phyloP scores from a whole-genome alignment of 148 eudicot species.

The Rhododendron molle region DNA sequence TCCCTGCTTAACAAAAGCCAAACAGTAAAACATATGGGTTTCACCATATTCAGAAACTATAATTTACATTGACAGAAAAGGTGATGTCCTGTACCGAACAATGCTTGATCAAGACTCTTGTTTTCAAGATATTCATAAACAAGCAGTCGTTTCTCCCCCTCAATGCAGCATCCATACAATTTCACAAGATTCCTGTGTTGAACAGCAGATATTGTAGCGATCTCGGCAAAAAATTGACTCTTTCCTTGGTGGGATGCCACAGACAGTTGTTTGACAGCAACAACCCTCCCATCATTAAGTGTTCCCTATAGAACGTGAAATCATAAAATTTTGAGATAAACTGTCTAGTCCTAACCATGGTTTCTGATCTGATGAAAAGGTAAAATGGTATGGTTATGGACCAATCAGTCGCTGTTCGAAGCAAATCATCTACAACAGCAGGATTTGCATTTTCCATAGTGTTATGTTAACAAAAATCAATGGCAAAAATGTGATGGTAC shows the following conservation, averaged over 20 bases:
- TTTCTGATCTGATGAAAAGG: background rate
- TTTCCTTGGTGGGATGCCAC: slow-evolving; percentile 80
- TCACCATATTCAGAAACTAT: background rate
- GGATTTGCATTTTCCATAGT: background rate
- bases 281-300: slow-evolving; percentile 60
- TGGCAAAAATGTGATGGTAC: background rate
- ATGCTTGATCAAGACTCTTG: slow-evolving; percentile 83
- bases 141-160: slow-evolving; percentile 67
- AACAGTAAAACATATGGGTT: background rate
- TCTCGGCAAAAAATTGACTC: slow-evolving; percentile 78
- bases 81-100: slow-evolving; percentile 51
- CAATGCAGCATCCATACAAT: slow-evolving; percentile 84
- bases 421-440: no score
- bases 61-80: background rate
- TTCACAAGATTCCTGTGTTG: slow-evolving; percentile 88
- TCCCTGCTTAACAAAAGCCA: slow-evolving; percentile 32
- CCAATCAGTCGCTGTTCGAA: background rate
- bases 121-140: slow-evolving; percentile 91
- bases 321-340: background rate
- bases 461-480: background rate
- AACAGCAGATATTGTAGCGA: slow-evolving; percentile 80
- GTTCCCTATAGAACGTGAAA: slow-evolving; percentile 43
- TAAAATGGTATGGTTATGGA: background rate
- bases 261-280: slow-evolving; percentile 82
- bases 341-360: background rate